Conservation (phyloP, 306 rosid genomes). For the Purshia tridentata region DNA sequence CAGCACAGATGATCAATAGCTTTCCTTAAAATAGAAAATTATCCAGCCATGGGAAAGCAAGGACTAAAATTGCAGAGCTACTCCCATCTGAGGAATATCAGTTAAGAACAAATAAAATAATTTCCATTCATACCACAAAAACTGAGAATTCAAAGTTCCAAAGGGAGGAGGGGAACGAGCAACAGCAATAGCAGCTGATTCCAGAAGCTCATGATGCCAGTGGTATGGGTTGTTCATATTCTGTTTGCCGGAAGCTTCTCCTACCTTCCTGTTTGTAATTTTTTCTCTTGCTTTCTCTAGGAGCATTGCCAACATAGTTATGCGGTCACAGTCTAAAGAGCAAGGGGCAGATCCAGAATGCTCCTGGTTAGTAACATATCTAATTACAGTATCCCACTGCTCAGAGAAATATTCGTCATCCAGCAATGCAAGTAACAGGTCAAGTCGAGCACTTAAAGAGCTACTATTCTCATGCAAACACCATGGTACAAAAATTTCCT, state of each 20-base stretch:
- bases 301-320: slow-evolving; percentile 67
- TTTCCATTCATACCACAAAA: slow-evolving; percentile 57
- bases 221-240: slow-evolving; percentile 44
- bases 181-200: slow-evolving; percentile 64
- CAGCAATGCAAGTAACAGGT: slow-evolving; percentile 70
- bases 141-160: slow-evolving; percentile 53
- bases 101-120: neutral
- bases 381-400: slow-evolving; percentile 68
- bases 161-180: slow-evolving; percentile 51
- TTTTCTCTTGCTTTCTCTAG: slow-evolving; percentile 63
- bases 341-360: slow-evolving; percentile 40
- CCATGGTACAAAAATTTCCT: slow-evolving; percentile 78
- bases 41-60: neutral
- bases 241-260: slow-evolving; percentile 35
- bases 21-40: neutral
- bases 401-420: slow-evolving; percentile 80
- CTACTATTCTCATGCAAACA: slow-evolving; percentile 56
- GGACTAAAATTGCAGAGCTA: neutral
- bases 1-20: neutral
- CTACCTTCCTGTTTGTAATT: slow-evolving; percentile 42
- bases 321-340: slow-evolving; percentile 45
- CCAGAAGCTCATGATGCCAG: slow-evolving; percentile 75
- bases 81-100: neutral
- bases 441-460: slow-evolving; percentile 63
- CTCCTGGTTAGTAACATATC: slow-evolving; percentile 50